Evolutionary conservation across 2,329 filamentous ascomycete species (phyloP).

Genomic region (Macroventuria anomochaeta): DNA sequence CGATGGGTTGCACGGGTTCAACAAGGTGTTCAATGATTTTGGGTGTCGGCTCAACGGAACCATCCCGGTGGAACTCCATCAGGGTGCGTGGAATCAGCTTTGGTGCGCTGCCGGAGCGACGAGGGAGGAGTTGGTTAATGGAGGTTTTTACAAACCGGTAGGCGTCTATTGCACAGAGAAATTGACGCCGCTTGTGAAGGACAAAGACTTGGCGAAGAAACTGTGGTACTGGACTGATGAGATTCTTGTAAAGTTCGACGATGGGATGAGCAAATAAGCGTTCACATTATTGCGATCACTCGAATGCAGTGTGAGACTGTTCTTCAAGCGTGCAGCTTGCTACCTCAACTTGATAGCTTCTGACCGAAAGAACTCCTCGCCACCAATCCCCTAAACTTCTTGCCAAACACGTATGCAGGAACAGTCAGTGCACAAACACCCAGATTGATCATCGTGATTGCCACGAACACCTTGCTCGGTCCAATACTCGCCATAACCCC

Average conservation of each 20-base stretch:
- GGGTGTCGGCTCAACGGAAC: slow-evolving; percentile 5
- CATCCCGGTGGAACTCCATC: slow-evolving; percentile 8
- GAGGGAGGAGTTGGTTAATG: slow-evolving; percentile 42
- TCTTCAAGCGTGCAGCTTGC: too few species aligned
- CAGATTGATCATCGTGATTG: slow-evolving; percentile 76
- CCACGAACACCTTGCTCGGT: slow-evolving; percentile 70
- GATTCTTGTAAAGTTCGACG: slow-evolving; percentile 13
- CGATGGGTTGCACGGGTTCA: slow-evolving; percentile 23
- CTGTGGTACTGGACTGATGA: slow-evolving; percentile 32
- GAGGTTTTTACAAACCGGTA: slow-evolving; percentile 47
- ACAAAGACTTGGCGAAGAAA: slow-evolving; percentile 16
- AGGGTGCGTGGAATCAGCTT: slow-evolving; percentile 47
- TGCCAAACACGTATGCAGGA: slow-evolving; percentile 62
- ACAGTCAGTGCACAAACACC: slow-evolving; percentile 75
- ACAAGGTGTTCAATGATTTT: slow-evolving; percentile 19
- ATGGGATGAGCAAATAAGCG: too few species aligned
- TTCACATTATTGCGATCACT: too few species aligned
- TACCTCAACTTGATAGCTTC: slow-evolving; percentile 17
- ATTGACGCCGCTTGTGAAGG: slow-evolving; percentile 15
- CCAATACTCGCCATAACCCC: slow-evolving; percentile 67
- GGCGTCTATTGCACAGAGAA: slow-evolving; percentile 19
- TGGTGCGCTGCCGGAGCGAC: slow-evolving; percentile 44
- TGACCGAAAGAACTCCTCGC: slow-evolving; percentile 30
- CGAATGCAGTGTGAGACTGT: too few species aligned
- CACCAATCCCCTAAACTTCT: slow-evolving; percentile 41